Evolutionary conservation across 441 rosid species (phyloP).

Genomic region (Erodium texanum): DNA sequence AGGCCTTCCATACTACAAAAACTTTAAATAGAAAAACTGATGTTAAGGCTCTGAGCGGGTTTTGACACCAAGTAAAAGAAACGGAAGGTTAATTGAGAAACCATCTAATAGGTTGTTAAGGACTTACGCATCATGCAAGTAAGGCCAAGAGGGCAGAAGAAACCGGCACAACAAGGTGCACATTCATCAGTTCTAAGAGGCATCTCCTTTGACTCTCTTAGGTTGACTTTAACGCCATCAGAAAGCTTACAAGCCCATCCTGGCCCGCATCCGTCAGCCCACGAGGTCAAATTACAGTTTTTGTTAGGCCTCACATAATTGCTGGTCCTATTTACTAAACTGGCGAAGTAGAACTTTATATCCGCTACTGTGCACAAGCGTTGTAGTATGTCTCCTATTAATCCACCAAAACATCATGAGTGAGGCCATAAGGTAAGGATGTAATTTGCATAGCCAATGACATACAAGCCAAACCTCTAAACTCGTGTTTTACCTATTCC

Average conservation of each 20-base stretch:
- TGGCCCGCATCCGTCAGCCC: conserved; percentile 89
- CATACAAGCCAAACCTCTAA: not conserved
- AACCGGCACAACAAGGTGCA: conserved; percentile 72
- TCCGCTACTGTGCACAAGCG: conserved; percentile 92
- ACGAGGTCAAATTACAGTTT: conserved; percentile 76
- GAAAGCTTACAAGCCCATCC: conserved; percentile 82
- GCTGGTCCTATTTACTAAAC: conserved; percentile 12
- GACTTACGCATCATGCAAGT: conserved; percentile 98
- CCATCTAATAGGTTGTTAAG: not conserved
- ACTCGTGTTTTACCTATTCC: not conserved
- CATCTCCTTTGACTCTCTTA: conserved; percentile 40
- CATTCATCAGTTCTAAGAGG: conserved; percentile 51
- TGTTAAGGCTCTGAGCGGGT: conserved; percentile 4
- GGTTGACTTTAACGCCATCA: conserved; percentile 35
- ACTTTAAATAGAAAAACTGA: conserved; percentile 2
- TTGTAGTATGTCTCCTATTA: conserved; percentile 54
- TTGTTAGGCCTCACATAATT: conserved; percentile 61
- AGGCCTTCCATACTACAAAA: not conserved
- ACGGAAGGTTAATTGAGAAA: not conserved
- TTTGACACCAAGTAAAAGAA: not conserved
- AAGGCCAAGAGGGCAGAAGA: conserved; percentile 92
- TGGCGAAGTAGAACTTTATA: conserved; percentile 58
- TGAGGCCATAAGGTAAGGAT: not conserved
- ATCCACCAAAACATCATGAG: conserved; percentile 16
- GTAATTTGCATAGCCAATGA: not conserved